phyloP scores from a whole-genome alignment of 2,329 filamentous ascomycete genomes.

The Ophiostoma fasciatum region DNA sequence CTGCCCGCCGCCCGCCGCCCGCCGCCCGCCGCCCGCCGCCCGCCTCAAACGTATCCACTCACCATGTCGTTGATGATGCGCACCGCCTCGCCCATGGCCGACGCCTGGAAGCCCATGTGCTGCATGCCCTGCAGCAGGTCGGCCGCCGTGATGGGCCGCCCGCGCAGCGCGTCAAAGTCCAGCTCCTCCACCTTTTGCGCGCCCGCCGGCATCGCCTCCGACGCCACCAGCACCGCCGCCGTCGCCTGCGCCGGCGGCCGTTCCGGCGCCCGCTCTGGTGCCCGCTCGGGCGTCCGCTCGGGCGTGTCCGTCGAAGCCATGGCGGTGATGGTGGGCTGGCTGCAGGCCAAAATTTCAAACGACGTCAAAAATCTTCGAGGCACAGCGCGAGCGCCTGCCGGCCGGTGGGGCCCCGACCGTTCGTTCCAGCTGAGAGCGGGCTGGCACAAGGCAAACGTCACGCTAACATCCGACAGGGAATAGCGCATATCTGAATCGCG shows the following conservation, averaged over 20 bases:
- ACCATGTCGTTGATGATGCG: slow-evolving; percentile 96
- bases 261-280: no score
- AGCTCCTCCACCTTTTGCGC: slow-evolving; percentile 77
- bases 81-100: slow-evolving; percentile 70
- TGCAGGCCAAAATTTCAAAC: no score
- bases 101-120: slow-evolving; percentile 62
- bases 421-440: background rate
- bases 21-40: no score
- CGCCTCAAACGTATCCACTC: slow-evolving; percentile 15
- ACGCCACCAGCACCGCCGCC: slow-evolving; percentile 73
- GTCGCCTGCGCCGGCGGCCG: slow-evolving; percentile 50
- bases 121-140: slow-evolving; percentile 72
- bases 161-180: slow-evolving; percentile 74
- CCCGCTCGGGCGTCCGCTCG: no score
- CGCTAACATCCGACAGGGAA: background rate
- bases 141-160: slow-evolving; percentile 64
- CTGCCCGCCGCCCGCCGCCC: no score
- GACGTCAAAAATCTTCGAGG: no score
- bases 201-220: slow-evolving; percentile 63
- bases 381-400: no score
- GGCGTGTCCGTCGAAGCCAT: no score
- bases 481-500: background rate
- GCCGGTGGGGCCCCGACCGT: no score
- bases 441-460: background rate
- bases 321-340: no score